Conservation (phyloP, 2,329 filamentous ascomycete genomes). For the Penicillium sp. region DNA sequence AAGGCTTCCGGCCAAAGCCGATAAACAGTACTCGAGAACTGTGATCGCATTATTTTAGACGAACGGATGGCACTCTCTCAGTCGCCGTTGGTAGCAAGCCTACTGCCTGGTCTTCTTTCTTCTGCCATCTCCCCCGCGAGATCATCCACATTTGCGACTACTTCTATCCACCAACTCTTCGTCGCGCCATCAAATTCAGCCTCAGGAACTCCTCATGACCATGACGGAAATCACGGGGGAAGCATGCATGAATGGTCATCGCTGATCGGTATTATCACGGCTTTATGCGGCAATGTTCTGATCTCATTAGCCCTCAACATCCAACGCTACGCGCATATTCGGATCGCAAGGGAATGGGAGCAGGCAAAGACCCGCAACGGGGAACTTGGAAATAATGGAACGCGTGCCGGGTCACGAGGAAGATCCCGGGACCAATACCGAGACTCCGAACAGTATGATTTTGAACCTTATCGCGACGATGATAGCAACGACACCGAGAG, state of each 20-base stretch:
- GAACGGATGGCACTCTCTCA: conserved; percentile 28
- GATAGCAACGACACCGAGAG: conserved; percentile 32
- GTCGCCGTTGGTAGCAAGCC: conserved; percentile 27
- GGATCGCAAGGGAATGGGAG: conserved; percentile 69
- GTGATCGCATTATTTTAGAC: neutral
- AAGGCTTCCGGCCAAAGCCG: neutral
- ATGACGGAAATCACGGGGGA: conserved; percentile 21
- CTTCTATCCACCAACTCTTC: conserved; percentile 17
- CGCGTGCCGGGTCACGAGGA: conserved; percentile 10
- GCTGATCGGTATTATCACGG: conserved; percentile 89
- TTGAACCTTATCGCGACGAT: conserved; percentile 28
- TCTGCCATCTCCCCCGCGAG: conserved; percentile 24
- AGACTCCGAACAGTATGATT: conserved; percentile 17
- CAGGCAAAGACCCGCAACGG: conserved; percentile 58
- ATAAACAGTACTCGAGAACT: neutral
- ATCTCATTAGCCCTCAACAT: conserved; percentile 96
- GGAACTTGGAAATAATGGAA: conserved; percentile 30
- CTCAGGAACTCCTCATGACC: conserved; percentile 16
- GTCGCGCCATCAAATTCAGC: conserved; percentile 13
- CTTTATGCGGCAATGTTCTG: conserved; percentile 86
- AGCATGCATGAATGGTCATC: conserved; percentile 68
- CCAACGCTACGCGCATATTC: conserved; percentile 90
- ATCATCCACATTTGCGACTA: conserved; percentile 11
- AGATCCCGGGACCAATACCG: conserved; percentile 12
- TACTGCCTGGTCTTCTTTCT: conserved; percentile 28